Evolutionary conservation across 179 eudicot genomes (phyloP).

Genomic region (Beta corolliflora): DNA sequence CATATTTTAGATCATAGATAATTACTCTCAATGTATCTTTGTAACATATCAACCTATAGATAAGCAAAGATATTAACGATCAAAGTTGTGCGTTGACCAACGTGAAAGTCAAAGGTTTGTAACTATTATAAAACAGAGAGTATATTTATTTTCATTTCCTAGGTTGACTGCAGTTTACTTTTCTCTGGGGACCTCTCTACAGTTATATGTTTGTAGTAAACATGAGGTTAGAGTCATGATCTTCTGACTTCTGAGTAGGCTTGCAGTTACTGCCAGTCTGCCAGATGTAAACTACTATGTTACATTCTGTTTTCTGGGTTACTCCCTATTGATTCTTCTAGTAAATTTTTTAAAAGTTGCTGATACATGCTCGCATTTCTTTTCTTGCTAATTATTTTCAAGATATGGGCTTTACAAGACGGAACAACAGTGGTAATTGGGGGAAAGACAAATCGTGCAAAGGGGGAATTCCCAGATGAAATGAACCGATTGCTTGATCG

Average conservation of each 20-base stretch:
- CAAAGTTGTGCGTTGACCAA: too few relatives aligned
- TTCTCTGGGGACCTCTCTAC: background rate
- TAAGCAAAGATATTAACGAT: too few relatives aligned
- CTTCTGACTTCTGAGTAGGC: background rate
- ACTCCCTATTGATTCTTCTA: background rate
- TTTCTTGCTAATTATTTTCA: slow-evolving; percentile 15
- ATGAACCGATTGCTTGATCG: slow-evolving; percentile 72
- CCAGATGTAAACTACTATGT: background rate
- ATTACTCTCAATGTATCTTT: too few relatives aligned
- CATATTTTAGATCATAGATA: too few relatives aligned
- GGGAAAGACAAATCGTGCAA: slow-evolving; percentile 96
- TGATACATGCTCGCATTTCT: slow-evolving; percentile 16
- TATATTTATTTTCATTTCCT: background rate
- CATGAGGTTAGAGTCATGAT: background rate
- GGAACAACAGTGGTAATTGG: slow-evolving; percentile 88
- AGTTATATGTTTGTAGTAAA: background rate
- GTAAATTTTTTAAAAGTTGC: background rate
- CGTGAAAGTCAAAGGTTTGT: too few relatives aligned
- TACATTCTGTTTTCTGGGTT: background rate
- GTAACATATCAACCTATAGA: too few relatives aligned
- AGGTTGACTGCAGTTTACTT: background rate
- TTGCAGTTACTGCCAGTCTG: background rate
- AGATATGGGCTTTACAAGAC: slow-evolving; percentile 98
- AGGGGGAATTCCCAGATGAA: slow-evolving; percentile 76
- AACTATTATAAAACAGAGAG: too few relatives aligned